Conservation (phyloP, 257 asterid genomes). For the Perilla frutescens region DNA sequence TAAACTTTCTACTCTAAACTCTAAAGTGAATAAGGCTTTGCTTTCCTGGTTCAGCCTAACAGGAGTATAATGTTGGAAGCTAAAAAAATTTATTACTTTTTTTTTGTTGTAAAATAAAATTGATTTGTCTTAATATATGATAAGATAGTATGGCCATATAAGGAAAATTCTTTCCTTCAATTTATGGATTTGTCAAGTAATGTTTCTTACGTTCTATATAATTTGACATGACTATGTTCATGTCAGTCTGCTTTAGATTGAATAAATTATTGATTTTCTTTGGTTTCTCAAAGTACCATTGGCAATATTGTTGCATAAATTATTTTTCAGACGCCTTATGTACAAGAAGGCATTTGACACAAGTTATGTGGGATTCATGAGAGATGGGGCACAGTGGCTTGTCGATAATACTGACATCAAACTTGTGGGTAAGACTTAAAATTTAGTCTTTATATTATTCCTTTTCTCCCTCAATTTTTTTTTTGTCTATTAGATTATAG, state of each 20-base stretch:
- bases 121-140: not conserved
- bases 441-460: not conserved
- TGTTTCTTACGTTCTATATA: not conserved
- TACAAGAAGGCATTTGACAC: conserved; percentile 83
- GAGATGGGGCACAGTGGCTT: conserved; percentile 95
- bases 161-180: not conserved
- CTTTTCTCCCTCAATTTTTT: too few relatives aligned
- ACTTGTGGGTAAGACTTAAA: conserved; percentile 73
- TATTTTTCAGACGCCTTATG: conserved; percentile 81
- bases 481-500: conserved; percentile 18
- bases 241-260: not conserved
- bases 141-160: not conserved
- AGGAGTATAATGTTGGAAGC: not conserved
- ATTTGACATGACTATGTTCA: not conserved
- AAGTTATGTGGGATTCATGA: conserved; percentile 91
- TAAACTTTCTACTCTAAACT: too few relatives aligned
- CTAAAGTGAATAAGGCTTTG: not conserved
- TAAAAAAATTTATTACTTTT: not conserved
- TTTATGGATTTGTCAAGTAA: not conserved
- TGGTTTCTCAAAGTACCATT: not conserved
- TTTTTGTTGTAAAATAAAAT: conserved; percentile 9
- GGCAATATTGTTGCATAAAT: conserved; percentile 6
- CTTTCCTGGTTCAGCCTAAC: not conserved
- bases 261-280: not conserved
- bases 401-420: conserved; percentile 93